Percentiles rank a stretch among this genome's conserved stretches.
Evolutionary conservation across 2,329 filamentous ascomycete genomes (phyloP).

Genomic region (Aspergillus flavus): DNA sequence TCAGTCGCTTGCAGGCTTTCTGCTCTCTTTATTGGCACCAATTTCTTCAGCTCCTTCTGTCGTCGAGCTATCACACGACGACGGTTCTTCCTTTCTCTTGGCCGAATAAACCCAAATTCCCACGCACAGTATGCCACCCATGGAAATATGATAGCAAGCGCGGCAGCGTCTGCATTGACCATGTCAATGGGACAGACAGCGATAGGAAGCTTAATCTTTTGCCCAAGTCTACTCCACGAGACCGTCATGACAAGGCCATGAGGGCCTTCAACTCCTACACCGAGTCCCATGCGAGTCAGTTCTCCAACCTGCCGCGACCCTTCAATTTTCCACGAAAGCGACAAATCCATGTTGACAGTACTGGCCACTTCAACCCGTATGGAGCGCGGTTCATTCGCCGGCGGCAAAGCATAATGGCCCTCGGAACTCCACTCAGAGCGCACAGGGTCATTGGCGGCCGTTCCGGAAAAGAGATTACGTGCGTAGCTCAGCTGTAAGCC

Average conservation of each 20-base stretch:
- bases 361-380: conserved; percentile 38
- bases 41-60: conserved; percentile 40
- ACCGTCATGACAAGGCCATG: conserved; percentile 42
- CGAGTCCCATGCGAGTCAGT: conserved; percentile 43
- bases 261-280: conserved; percentile 37
- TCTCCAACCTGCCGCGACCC: conserved; percentile 41
- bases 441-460: conserved; percentile 31
- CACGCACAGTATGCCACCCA: conserved; percentile 44
- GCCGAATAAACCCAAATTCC: conserved; percentile 46
- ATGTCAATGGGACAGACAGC: conserved; percentile 37
- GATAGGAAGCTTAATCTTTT: conserved; percentile 44
- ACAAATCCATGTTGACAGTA: conserved; percentile 30
- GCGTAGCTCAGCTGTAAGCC: conserved; percentile 39
- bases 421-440: conserved; percentile 46
- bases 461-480: conserved; percentile 42
- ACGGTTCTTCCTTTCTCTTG: conserved; percentile 39
- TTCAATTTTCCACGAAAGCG: conserved; percentile 37
- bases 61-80: conserved; percentile 37
- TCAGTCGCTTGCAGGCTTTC: conserved; percentile 44
- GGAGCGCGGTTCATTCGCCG: conserved; percentile 31
- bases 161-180: conserved; percentile 37
- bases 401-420: conserved; percentile 38
- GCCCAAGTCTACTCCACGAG: conserved; percentile 45
- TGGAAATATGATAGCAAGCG: conserved; percentile 40
- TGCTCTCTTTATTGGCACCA: conserved; percentile 37